Conservation (phyloP, 73 alveolate species). For the Symbiodinium pilosum region DNA sequence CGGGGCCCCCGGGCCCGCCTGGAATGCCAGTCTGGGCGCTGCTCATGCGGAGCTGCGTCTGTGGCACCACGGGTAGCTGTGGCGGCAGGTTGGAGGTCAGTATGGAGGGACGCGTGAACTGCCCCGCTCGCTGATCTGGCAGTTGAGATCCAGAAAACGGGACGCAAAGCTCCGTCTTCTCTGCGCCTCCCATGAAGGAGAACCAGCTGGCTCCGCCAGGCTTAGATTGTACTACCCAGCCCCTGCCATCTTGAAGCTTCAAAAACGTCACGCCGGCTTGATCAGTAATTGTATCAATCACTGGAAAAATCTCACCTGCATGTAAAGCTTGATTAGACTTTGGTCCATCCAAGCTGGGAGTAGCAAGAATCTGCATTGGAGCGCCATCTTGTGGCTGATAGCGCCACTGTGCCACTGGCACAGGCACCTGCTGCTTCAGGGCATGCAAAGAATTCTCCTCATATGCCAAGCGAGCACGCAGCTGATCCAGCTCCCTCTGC, state of each 20-base stretch:
- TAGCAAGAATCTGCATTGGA: not conserved
- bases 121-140: not conserved
- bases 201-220: conserved; percentile 36
- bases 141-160: not conserved
- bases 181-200: conserved; percentile 21
- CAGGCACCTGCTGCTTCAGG: not conserved
- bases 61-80: not conserved
- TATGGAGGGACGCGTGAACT: not conserved
- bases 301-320: not conserved
- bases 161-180: conserved; percentile 45
- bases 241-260: conserved; percentile 64
- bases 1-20: not conserved
- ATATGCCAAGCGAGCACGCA: not conserved
- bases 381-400: not conserved
- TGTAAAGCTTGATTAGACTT: not conserved
- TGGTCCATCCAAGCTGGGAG: conserved; percentile 1
- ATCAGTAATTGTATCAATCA: not conserved
- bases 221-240: conserved; percentile 64
- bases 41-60: not conserved
- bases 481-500: conserved; percentile 16
- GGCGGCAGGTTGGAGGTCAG: not conserved
- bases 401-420: not conserved
- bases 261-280: conserved; percentile 31
- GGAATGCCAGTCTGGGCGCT: not conserved
- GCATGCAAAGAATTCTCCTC: not conserved